A percentile compares a stretch with the other conserved stretches of the same genome.
phyloP scores from a whole-genome alignment of 2,329 filamentous ascomycete genomes.

The Penicillium capsulatum region DNA sequence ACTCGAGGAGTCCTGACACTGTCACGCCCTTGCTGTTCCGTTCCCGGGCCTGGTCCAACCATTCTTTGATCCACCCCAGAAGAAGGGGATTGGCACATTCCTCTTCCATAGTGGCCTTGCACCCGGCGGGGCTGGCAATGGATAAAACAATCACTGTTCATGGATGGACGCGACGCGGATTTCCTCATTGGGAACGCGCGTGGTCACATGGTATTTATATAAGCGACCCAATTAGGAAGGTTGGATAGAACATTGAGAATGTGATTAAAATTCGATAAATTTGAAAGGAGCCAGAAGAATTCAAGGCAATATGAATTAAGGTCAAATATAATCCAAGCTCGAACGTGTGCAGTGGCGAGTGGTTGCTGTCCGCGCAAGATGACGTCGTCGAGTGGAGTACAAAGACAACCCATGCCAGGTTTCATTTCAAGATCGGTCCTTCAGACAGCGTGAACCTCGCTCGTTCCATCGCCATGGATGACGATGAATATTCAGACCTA shows the following conservation, averaged over 20 bases:
- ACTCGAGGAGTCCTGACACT: conserved; percentile 34
- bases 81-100: conserved; percentile 65
- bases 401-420: background rate
- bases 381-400: conserved; percentile 6
- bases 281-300: too few relatives aligned
- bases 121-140: conserved; percentile 5
- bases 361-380: conserved; percentile 1
- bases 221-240: conserved; percentile 1
- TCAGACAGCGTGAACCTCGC: too few relatives aligned
- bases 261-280: too few relatives aligned
- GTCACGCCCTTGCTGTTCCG: conserved; percentile 65
- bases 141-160: background rate
- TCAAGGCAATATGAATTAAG: background rate
- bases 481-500: background rate
- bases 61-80: conserved; percentile 71
- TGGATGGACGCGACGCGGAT: conserved; percentile 15
- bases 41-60: conserved; percentile 65
- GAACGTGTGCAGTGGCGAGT: too few relatives aligned
- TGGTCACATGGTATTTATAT: too few relatives aligned
- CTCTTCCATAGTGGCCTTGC: conserved; percentile 30
- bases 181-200: conserved; percentile 15
- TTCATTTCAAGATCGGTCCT: too few relatives aligned
- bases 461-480: too few relatives aligned
- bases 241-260: too few relatives aligned
- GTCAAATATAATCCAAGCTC: too few relatives aligned